These are phyloP conservation scores for Saitozyma podzolica DNA, from an alignment of 768 basidiomycete species.

Conservation along the genomic window DNA sequence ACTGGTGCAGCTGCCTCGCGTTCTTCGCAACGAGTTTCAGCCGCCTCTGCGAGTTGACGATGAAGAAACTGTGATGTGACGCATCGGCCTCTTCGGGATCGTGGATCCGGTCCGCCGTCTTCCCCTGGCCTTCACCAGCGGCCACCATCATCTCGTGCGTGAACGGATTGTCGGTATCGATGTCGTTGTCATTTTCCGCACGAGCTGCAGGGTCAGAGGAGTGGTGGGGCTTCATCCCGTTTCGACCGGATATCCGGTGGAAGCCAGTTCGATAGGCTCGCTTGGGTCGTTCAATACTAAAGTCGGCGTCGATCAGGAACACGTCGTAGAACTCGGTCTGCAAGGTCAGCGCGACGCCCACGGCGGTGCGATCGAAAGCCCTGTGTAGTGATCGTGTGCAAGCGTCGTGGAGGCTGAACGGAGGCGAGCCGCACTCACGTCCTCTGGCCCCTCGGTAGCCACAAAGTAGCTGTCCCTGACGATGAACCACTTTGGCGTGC, in stretches of 20 bases:
- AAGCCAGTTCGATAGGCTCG: constrained; percentile 85
- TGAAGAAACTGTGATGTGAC: constrained; percentile 90
- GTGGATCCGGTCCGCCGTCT: constrained; percentile 54
- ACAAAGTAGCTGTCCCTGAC: constrained; percentile 90
- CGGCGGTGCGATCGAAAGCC: background rate
- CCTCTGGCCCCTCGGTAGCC: constrained; percentile 78
- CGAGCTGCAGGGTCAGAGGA: constrained; percentile 6
- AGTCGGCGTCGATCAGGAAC: constrained; percentile 85
- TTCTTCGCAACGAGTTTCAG: constrained; percentile 84
- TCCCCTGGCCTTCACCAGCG: constrained; percentile 51
- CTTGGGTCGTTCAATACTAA: constrained; percentile 84
- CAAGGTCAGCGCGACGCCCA: background rate
- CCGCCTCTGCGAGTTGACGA: constrained; percentile 85
- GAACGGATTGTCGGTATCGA: constrained; percentile 38
- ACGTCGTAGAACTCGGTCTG: constrained; percentile 89
- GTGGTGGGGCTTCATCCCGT: constrained; percentile 3
- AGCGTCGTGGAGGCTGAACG: background rate
- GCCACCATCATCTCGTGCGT: constrained; percentile 38
- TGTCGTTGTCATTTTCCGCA: constrained; percentile 21
- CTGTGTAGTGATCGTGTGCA: background rate
- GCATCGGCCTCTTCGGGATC: constrained; percentile 63
- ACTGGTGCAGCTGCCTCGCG: constrained; percentile 61
- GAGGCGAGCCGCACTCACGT: constrained; percentile 57
- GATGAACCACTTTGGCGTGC: constrained; percentile 81
- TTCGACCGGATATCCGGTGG: constrained; percentile 60